These are phyloP conservation scores for Cordyceps javanica DNA, from an alignment of 2,329 filamentous ascomycete genomes.

Conservation along the genomic window DNA sequence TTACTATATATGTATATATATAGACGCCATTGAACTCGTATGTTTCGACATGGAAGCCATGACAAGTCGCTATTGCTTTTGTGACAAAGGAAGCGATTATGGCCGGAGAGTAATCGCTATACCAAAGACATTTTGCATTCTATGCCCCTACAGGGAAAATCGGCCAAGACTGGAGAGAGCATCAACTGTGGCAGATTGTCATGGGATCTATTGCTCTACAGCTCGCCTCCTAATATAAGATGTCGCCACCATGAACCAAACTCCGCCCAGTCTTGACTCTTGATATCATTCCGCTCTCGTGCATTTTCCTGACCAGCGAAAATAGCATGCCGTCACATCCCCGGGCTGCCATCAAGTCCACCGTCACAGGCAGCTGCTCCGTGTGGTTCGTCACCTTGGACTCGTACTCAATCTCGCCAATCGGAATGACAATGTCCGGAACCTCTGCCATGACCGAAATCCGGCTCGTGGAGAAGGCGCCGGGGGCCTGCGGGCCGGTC, in stretches of 20 bases:
- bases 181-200: background rate
- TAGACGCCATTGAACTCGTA: no score
- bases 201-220: background rate
- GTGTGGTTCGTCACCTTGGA: constrained; percentile 38
- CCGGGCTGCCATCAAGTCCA: constrained; percentile 50
- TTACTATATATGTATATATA: no score
- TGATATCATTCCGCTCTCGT: background rate
- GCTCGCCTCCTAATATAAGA: background rate
- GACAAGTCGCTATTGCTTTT: no score
- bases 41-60: no score
- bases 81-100: no score
- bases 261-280: constrained; percentile 6
- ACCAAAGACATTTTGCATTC: no score
- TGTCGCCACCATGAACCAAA: background rate
- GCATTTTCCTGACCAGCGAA: constrained; percentile 29
- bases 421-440: constrained; percentile 36
- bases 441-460: constrained; percentile 30
- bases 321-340: constrained; percentile 56
- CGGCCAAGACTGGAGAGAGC: background rate
- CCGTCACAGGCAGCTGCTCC: constrained; percentile 49
- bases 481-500: constrained; percentile 35
- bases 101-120: no score
- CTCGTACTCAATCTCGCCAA: constrained; percentile 31
- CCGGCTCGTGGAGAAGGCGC: constrained; percentile 36
- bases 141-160: no score